Evolutionary conservation across 208 protist species (phyloP), one percentile per base, ranked within the genome.

Genomic region (Blechomonas ayalai): DNA sequence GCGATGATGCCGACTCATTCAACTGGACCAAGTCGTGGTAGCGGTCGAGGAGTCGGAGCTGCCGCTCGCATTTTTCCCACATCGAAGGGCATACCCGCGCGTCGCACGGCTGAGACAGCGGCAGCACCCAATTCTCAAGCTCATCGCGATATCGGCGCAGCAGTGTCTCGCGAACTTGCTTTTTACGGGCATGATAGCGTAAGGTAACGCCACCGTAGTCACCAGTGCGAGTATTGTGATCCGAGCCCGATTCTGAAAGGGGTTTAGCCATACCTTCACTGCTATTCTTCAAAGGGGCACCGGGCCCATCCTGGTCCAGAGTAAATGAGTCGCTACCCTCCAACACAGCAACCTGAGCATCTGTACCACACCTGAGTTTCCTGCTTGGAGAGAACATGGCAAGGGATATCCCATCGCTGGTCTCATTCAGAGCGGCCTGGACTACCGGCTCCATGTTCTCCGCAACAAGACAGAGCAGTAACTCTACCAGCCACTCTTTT

Each of bases 401-500:
- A n/a, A n/a, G n/a, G n/a, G n/a, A n/a, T n/a, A n/a, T n/a, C 37
- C 5, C 37, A 41, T 8, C n/a, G 26, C 37, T 41, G 26, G 6
- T 41, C 1, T 1, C 37, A 40, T 3, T 40, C 6, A 39, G 5
- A 9, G 24, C 18, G 3, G 56, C 49, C 4, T 25, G 23, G 22
- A 20, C 18, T 10, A 35, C 5, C 22, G 19, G n/a, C 25, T 56
- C 61, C 33, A 44, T 12, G 26, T 53, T 45, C 0, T 41, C 38
- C 18, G 59, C 54, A 19, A 79, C 48, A 39, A 79, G 60, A 28
- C 60, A 49, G 38, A 79, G 60, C 18, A 79, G 40, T 18, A 61
- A 50, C 36, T 79, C 49, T 15, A 73, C 72, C 12, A 88, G 37
- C 82, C 82, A 92, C 34, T 82, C 78, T 23, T 40, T 60, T 9